Evolutionary conservation across 176 grass and related monocot species (phyloP), one percentile per base, ranked within the genome.

Genomic region (Typha latifolia): DNA sequence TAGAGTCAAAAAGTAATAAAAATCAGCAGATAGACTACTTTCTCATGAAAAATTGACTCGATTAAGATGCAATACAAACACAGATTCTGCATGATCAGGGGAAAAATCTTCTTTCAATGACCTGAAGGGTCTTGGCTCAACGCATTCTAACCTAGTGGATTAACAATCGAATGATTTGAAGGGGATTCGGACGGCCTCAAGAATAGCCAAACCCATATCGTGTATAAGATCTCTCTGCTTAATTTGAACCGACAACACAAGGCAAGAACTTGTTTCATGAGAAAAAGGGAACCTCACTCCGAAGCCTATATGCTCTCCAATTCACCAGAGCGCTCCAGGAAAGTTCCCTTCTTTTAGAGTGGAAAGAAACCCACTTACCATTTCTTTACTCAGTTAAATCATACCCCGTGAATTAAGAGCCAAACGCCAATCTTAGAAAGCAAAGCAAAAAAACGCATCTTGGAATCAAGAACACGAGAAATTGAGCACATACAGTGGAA

Each of bases 401-500:
- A 19, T 19, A 19, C 53, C 15, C 11, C 53, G n/a, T 1, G 20
- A 19, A 21, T 9, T 19, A 16, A 22, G 11, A 21, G 22, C 20
- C 53, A 59, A 59, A 6, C 53, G 22, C 11, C 53, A 21, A 59
- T 19, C n/a, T 22, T 59, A 59, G 9, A 59, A 19, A 19, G 18
- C 0, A 19, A 59, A 59, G n/a, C 15, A 19, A 12, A 21, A 82
- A 18, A 71, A 64, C 2, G 67, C 56, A 43, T 43, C 37, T 49
- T 18, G 66, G 72, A 69, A 64, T 72, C 22, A 1, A 32, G 19
- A 51, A 19, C 16, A 64, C 12, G 1, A 52, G 14, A 32, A 62
- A 66, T 15, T 16, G 57, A 13, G 21, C 18, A 67, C 83, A 64
- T 78, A 99, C 95, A 99, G 74, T 99, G 95, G 87, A 99, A 99